Percentiles rank a stretch among this genome's conserved stretches.
Conservation (phyloP, 2,329 filamentous ascomycete species). For the Hymenoscyphus linearis region DNA sequence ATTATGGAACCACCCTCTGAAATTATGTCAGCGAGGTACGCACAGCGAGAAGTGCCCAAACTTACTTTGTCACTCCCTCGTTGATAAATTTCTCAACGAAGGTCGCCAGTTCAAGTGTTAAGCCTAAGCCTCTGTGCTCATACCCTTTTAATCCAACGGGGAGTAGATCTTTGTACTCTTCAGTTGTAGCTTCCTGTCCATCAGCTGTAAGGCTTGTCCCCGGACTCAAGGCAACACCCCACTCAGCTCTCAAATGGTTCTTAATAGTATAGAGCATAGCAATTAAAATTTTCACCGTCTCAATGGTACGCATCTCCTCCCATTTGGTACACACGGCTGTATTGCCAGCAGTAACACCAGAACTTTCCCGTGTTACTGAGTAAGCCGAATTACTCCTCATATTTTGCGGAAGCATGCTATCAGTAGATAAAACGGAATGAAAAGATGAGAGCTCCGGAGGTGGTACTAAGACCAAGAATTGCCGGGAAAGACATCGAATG, state of each 20-base stretch:
- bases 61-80: constrained; percentile 41
- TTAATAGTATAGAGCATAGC: constrained; percentile 60
- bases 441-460: constrained; percentile 24
- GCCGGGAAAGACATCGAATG: constrained; percentile 53
- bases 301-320: constrained; percentile 45
- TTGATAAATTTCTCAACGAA: constrained; percentile 57
- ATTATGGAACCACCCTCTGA: constrained; percentile 52
- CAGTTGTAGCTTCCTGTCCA: constrained; percentile 31
- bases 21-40: not conserved
- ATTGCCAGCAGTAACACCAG: constrained; percentile 3
- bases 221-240: constrained; percentile 40
- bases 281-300: constrained; percentile 51
- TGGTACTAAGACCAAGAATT: constrained; percentile 40
- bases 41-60: not conserved
- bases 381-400: constrained; percentile 2
- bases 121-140: constrained; percentile 53
- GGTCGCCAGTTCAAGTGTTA: constrained; percentile 56
- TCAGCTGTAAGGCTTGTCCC: constrained; percentile 29
- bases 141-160: constrained; percentile 45
- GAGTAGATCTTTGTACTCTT: constrained; percentile 46
- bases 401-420: constrained; percentile 19
- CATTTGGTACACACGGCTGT: constrained; percentile 13
- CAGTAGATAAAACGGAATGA: constrained; percentile 20
- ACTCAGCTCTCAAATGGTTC: constrained; percentile 59
- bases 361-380: constrained; percentile 1